Evolutionary conservation across 768 basidiomycete genomes (phyloP).

Genomic region (Inosperma sp.): DNA sequence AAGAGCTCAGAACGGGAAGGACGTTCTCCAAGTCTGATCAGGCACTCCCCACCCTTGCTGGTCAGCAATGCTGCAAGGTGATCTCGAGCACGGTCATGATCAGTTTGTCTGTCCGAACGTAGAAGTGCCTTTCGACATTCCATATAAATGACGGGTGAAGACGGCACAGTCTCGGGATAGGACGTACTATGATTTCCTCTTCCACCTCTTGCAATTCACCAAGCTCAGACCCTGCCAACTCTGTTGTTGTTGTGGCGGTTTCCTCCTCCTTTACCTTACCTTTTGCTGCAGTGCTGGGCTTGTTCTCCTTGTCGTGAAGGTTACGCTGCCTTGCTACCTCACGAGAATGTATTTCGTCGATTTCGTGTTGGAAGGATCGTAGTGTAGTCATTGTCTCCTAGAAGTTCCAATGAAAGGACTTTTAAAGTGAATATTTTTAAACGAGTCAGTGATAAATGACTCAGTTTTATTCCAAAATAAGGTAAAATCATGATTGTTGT

Average conservation of each 20-base stretch:
- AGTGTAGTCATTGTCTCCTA: slow-evolving; percentile 44
- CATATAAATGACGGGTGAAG: slow-evolving; percentile 7
- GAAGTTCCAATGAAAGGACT: not conserved
- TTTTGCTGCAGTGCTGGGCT: slow-evolving; percentile 35
- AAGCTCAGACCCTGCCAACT: slow-evolving; percentile 4
- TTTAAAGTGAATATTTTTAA: not conserved
- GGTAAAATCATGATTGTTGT: no score
- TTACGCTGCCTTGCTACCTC: slow-evolving; percentile 58
- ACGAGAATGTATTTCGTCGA: slow-evolving; percentile 68
- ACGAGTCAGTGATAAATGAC: slow-evolving; percentile 1
- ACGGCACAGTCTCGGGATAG: slow-evolving; percentile 5
- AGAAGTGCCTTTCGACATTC: slow-evolving; percentile 38
- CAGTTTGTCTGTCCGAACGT: slow-evolving; percentile 36
- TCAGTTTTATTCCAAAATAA: no score
- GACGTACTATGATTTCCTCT: slow-evolving; percentile 49
- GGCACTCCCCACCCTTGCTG: slow-evolving; percentile 64
- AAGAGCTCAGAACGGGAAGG: slow-evolving; percentile 58
- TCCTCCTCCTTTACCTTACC: slow-evolving; percentile 41
- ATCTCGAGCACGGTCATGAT: slow-evolving; percentile 57
- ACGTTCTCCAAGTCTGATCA: slow-evolving; percentile 66
- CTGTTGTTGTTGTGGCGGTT: slow-evolving; percentile 12
- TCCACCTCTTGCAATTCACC: slow-evolving; percentile 43
- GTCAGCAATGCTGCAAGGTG: slow-evolving; percentile 63
- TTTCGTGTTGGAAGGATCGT: slow-evolving; percentile 67
- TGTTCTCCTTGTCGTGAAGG: slow-evolving; percentile 32